Conservation (phyloP, 352 stramenopile species). For the Globisporangium radiosum region DNA sequence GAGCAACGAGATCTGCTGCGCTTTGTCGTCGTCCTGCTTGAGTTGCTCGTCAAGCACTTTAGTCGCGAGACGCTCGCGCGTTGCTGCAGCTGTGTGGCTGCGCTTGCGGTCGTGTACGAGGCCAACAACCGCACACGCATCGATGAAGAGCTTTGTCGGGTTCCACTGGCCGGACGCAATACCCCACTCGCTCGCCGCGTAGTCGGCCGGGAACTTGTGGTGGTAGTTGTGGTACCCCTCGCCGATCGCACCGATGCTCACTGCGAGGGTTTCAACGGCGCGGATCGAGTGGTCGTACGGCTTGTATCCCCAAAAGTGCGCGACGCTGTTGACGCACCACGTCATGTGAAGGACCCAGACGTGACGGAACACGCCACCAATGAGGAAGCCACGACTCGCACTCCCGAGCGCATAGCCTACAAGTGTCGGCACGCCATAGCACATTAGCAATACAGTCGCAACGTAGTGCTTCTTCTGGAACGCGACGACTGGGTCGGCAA, state of each 20-base stretch:
- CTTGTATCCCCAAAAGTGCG: constrained; percentile 98
- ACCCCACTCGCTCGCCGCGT: constrained; percentile 96
- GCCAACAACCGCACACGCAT: constrained; percentile 88
- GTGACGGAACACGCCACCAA: constrained; percentile 94
- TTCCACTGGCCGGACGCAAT: constrained; percentile 95
- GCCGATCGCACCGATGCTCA: constrained; percentile 93
- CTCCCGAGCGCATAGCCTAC: constrained; percentile 88
- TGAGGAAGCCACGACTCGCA: constrained; percentile 94
- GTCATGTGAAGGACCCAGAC: constrained; percentile 97
- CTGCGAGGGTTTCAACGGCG: constrained; percentile 95
- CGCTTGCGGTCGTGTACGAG: constrained; percentile 95
- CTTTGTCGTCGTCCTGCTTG: constrained; percentile 30
- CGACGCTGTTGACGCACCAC: constrained; percentile 98
- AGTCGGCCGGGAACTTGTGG: constrained; percentile 99
- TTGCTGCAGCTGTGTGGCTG: constrained; percentile 77
- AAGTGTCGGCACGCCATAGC: constrained; percentile 93
- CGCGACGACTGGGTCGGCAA: constrained; percentile 91
- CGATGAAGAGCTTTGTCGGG: constrained; percentile 97
- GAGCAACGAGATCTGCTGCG: constrained; percentile 43
- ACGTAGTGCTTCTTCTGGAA: constrained; percentile 96
- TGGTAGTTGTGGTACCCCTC: constrained; percentile 97
- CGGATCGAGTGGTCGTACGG: constrained; percentile 95
- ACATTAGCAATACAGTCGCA: constrained; percentile 91
- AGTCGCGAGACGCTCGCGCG: constrained; percentile 61
- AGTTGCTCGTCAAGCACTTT: constrained; percentile 51